phyloP scores from a whole-genome alignment of 805 yeast species.

The Monosporozyma yasuniensis region DNA sequence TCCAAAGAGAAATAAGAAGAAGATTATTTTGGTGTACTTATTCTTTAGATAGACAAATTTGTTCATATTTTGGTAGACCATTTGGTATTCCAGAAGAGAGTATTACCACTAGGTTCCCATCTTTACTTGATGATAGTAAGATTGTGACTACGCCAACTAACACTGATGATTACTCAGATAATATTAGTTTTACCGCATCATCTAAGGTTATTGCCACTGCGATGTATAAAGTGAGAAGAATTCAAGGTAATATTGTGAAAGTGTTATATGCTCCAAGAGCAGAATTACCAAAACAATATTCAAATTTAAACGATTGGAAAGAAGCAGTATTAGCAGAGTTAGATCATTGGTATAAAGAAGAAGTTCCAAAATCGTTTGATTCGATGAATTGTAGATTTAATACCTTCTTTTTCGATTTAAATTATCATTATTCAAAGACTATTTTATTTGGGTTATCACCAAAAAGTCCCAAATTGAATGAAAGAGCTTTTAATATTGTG shows the following conservation, averaged over 20 bases:
- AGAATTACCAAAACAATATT: conserved; percentile 58
- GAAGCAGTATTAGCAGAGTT: conserved; percentile 40
- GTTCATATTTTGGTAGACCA: conserved; percentile 81
- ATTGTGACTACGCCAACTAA: conserved; percentile 35
- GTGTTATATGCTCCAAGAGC: conserved; percentile 58
- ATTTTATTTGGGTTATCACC: conserved; percentile 75
- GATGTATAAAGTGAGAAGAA: conserved; percentile 58
- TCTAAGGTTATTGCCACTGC: conserved; percentile 61
- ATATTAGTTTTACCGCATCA: conserved; percentile 39
- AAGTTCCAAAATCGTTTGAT: conserved; percentile 45
- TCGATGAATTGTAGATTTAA: conserved; percentile 71
- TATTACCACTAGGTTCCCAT: conserved; percentile 63
- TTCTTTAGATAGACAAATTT: conserved; percentile 74
- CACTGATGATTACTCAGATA: conserved; percentile 33
- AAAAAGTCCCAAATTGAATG: conserved; percentile 44
- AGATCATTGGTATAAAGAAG: conserved; percentile 50
- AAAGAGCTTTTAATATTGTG: conserved; percentile 47
- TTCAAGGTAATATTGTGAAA: conserved; percentile 72
- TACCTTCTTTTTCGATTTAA: conserved; percentile 57
- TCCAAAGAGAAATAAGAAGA: conserved; percentile 58
- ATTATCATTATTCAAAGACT: conserved; percentile 66
- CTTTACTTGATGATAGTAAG: conserved; percentile 62
- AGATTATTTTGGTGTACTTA: conserved; percentile 86
- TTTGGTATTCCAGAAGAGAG: conserved; percentile 81
- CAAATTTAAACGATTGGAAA: conserved; percentile 55